A percentile compares a stretch with the other conserved stretches of the same genome.
Evolutionary conservation across 768 basidiomycete species (phyloP).

Genomic region (Termitomyces sp.): DNA sequence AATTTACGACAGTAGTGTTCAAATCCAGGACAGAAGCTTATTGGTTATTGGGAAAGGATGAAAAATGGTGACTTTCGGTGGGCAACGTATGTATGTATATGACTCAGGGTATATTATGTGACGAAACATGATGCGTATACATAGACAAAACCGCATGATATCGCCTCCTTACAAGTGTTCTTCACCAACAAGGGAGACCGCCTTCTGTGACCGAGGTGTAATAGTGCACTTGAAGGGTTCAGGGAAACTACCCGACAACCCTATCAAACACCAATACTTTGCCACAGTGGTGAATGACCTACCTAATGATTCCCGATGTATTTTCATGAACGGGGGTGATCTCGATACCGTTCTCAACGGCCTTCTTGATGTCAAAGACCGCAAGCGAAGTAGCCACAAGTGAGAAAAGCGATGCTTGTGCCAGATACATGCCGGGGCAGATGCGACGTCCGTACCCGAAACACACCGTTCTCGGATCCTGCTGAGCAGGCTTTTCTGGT

Average conservation of each 20-base stretch:
- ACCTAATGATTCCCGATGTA: conserved; percentile 41
- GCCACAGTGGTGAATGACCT: conserved; percentile 4
- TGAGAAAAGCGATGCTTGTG: conserved; percentile 44
- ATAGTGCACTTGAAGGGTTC: conserved; percentile 29
- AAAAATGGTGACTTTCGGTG: no score
- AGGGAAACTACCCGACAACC: conserved; percentile 20
- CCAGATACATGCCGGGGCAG: conserved; percentile 45
- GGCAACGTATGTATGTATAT: no score
- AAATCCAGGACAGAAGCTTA: no score
- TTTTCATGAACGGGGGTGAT: conserved; percentile 39
- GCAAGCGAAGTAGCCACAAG: conserved; percentile 38
- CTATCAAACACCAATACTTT: not conserved
- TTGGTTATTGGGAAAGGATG: no score
- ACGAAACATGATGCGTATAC: not conserved
- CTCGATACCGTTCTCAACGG: conserved; percentile 37
- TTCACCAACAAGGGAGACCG: conserved; percentile 21
- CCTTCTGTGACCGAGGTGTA: conserved; percentile 25
- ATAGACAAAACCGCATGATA: not conserved
- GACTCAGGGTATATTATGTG: no score
- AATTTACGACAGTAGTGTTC: no score
- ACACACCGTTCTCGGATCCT: conserved; percentile 33
- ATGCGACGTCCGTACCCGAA: conserved; percentile 46
- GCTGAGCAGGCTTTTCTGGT: conserved; percentile 23
- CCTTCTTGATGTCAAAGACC: conserved; percentile 40
- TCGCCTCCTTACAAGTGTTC: conserved; percentile 1